Evolutionary conservation across 2,329 filamentous ascomycete genomes (phyloP).

Genomic region (Monilinia vaccinii-corymbosi): DNA sequence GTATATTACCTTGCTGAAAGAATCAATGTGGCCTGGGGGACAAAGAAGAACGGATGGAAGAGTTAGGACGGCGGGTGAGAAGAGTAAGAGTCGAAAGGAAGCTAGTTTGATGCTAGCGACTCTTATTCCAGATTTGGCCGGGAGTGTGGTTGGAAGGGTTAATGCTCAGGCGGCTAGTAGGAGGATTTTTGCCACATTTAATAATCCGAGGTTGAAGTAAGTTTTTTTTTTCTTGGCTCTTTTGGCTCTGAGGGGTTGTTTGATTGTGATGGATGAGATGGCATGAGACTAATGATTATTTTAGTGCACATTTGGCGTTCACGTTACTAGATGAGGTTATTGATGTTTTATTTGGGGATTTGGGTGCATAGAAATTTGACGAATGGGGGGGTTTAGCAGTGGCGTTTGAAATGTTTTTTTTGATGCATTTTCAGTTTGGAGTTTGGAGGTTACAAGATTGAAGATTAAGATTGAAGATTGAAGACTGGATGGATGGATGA

Average conservation of each 20-base stretch:
- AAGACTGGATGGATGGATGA: too few relatives aligned
- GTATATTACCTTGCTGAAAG: constrained; percentile 65
- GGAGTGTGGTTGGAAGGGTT: constrained; percentile 81
- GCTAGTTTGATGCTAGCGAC: constrained; percentile 84
- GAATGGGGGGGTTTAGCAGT: constrained; percentile 17
- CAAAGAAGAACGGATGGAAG: constrained; percentile 39
- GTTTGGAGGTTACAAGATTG: neutral
- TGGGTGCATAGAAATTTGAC: constrained; percentile 18
- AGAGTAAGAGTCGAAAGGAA: constrained; percentile 72
- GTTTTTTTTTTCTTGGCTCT: constrained; percentile 30
- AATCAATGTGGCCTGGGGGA: constrained; percentile 75
- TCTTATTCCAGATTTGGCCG: constrained; percentile 81
- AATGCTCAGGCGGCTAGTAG: constrained; percentile 89
- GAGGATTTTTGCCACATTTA: constrained; percentile 81
- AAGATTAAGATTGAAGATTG: neutral
- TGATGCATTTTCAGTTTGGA: neutral
- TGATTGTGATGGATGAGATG: neutral
- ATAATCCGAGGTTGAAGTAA: constrained; percentile 84
- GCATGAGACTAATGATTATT: neutral
- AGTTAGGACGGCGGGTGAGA: constrained; percentile 61
- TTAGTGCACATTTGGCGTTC: constrained; percentile 30
- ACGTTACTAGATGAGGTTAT: constrained; percentile 31
- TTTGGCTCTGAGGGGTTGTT: neutral
- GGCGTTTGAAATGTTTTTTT: constrained; percentile 18
- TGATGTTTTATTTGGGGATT: constrained; percentile 29